phyloP scores from a whole-genome alignment of 1,284 basidiomycete species.

The Vanrija sp. region DNA sequence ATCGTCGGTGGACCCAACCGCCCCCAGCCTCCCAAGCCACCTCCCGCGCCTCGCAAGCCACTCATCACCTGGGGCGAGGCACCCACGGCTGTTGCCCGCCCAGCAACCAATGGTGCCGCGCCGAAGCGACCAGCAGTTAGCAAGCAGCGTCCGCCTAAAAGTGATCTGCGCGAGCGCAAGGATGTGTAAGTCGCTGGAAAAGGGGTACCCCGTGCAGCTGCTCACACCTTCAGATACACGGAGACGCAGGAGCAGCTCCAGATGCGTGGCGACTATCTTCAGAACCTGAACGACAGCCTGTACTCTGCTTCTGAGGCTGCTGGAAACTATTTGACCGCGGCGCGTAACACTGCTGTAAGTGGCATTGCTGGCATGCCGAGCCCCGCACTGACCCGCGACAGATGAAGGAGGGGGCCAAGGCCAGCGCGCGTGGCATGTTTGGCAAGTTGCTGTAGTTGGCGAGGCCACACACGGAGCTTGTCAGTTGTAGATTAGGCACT shows the following conservation, averaged over 20 bases:
- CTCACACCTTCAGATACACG: constrained; percentile 21
- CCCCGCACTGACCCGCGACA: constrained; percentile 3
- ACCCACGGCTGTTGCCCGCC: constrained; percentile 21
- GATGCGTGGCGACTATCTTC: constrained; percentile 33
- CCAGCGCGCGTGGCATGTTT: constrained; percentile 35
- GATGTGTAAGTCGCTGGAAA: constrained; percentile 23
- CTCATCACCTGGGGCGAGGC: constrained; percentile 44
- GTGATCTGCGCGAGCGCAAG: constrained; percentile 34
- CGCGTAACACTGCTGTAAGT: constrained; percentile 43
- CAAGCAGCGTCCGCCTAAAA: constrained; percentile 21
- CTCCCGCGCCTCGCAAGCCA: constrained; percentile 35
- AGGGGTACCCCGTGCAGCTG: too few species aligned
- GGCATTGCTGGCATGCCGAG: constrained; percentile 26
- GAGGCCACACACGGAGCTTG: too few species aligned
- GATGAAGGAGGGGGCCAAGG: constrained; percentile 46
- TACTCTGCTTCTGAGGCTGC: constrained; percentile 35
- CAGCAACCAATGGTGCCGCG: constrained; percentile 35
- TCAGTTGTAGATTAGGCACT: too few species aligned
- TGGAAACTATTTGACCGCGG: constrained; percentile 33
- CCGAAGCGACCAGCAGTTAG: constrained; percentile 32
- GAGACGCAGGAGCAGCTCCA: constrained; percentile 39
- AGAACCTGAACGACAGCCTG: constrained; percentile 37
- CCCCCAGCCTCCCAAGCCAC: constrained; percentile 28
- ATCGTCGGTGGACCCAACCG: constrained; percentile 46
- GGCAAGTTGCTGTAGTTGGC: constrained; percentile 28